Evolutionary conservation across 176 grass and related monocot genomes (phyloP).

Genomic region (Tuctoria greenei): DNA sequence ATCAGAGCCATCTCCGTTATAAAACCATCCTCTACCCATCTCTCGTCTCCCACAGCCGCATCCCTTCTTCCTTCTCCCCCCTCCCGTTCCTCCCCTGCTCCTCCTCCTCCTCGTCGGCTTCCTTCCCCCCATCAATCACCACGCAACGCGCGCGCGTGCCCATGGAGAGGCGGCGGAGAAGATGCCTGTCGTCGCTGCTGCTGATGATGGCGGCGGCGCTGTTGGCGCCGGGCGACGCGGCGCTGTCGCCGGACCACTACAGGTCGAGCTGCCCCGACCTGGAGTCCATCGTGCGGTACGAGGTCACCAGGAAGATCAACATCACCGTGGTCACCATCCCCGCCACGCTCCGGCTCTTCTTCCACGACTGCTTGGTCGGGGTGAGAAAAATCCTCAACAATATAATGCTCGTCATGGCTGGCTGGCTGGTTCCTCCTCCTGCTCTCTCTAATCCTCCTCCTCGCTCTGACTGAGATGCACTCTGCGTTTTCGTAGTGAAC

Average conservation of each 20-base stretch:
- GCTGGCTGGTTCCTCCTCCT: no score
- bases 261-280: constrained; percentile 36
- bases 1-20: background rate
- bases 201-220: background rate
- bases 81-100: background rate
- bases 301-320: constrained; percentile 55
- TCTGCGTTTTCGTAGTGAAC: no score
- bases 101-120: background rate
- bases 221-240: constrained; percentile 15
- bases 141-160: background rate
- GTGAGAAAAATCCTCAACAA: no score
- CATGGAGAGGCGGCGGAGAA: constrained; percentile 29
- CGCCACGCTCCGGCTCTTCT: constrained; percentile 62
- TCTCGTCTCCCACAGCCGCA: background rate
- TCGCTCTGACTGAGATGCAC: no score
- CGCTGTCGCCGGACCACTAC: constrained; percentile 48
- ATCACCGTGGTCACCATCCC: constrained; percentile 69
- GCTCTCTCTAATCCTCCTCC: no score
- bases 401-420: background rate
- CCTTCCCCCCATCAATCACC: background rate
- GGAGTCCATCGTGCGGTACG: constrained; percentile 47
- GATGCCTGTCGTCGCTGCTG: background rate
- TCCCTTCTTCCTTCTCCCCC: no score
- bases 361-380: constrained; percentile 85
- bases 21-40: background rate